Evolutionary conservation across 1,139 yeast species (phyloP).

Genomic region (Kurtzmaniella quercitrusa): DNA sequence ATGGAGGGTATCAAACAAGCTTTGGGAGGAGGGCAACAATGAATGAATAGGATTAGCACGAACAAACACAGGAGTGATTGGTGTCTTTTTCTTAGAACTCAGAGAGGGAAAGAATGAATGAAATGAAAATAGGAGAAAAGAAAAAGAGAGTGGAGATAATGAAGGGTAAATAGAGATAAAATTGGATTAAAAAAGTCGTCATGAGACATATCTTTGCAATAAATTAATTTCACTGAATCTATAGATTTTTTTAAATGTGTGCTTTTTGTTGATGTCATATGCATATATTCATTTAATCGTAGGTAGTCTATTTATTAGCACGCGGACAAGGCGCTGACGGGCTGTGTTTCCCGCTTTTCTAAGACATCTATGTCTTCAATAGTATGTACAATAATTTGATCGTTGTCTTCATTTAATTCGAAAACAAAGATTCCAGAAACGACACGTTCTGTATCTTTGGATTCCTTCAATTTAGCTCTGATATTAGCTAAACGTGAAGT

Average conservation of each 20-base stretch:
- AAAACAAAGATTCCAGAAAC: slow-evolving; percentile 73
- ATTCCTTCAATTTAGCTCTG: slow-evolving; percentile 28
- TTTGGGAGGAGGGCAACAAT: slow-evolving; percentile 9
- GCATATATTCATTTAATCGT: slow-evolving; percentile 2
- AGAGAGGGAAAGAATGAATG: neutral
- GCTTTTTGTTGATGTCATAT: neutral
- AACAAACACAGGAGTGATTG: neutral
- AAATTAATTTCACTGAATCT: too few species aligned
- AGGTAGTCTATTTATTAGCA: slow-evolving; percentile 1
- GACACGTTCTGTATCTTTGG: slow-evolving; percentile 42
- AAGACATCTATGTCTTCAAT: slow-evolving; percentile 72
- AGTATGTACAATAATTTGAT: slow-evolving; percentile 63
- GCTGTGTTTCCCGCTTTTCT: slow-evolving; percentile 33
- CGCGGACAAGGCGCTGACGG: neutral
- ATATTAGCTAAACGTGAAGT: slow-evolving; percentile 23
- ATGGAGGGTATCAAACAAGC: slow-evolving; percentile 13
- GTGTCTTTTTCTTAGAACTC: too few species aligned
- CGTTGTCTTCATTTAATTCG: slow-evolving; percentile 60
- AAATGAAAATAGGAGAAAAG: neutral
- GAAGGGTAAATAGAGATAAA: neutral
- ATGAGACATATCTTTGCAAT: too few species aligned
- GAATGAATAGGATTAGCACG: neutral
- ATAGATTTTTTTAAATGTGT: too few species aligned
- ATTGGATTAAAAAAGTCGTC: neutral
- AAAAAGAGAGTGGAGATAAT: neutral